Base-by-base conservation (phyloP, 208 protist genomes). In the Lotmaria passim region DNA sequence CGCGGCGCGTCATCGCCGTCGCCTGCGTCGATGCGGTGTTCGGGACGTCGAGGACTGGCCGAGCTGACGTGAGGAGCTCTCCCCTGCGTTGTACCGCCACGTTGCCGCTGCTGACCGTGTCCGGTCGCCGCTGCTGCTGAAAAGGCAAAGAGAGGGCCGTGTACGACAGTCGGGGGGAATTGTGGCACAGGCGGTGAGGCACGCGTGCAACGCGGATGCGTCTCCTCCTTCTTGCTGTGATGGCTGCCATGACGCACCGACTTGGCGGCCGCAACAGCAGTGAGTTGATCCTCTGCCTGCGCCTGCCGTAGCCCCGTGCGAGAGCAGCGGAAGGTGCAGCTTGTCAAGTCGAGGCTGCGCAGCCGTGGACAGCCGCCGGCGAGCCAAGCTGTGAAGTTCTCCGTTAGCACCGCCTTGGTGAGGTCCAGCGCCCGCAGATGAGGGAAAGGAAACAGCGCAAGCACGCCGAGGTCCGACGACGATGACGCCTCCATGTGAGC, bases 311-410 rank as follows among this genome's bases (percentile, higher is more conserved):
- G 21, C 3, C 55, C 55, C 11, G 43, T 39, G 0, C n/a, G 6
- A 3, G 55, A 43, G 41, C 36, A 56, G 38, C 39, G 28, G n/a
- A 55, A 41, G 7, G 31, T 33, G 44, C 65, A 63, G 55, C 34
- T 63, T 3, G 26, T 14, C 7, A 64, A 24, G 24, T 43, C 21
- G 5, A 68, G 0, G 1, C 50, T 26, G 5, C 62, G 62, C 14
- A 68, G 62, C 62, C n/a, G 62, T 19, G 50, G 30, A 23, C 65
- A 71, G 0, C 51, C 56, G 0, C n/a, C 21, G 15, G 65, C 65
- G 15, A 71, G 28, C 43, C 55, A 62, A 2, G 30, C 34, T 15
- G 65, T 71, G 26, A 71, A 64, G 33, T 14, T 7, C 28, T 63
- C 65, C 24, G 62, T 43, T n/a, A 63, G 31, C 1, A 38, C 26